A percentile compares a stretch with the other conserved stretches of the same genome.
Evolutionary conservation across 2,329 filamentous ascomycete genomes (phyloP).

Genomic region (Aspergillus novofumigatus): DNA sequence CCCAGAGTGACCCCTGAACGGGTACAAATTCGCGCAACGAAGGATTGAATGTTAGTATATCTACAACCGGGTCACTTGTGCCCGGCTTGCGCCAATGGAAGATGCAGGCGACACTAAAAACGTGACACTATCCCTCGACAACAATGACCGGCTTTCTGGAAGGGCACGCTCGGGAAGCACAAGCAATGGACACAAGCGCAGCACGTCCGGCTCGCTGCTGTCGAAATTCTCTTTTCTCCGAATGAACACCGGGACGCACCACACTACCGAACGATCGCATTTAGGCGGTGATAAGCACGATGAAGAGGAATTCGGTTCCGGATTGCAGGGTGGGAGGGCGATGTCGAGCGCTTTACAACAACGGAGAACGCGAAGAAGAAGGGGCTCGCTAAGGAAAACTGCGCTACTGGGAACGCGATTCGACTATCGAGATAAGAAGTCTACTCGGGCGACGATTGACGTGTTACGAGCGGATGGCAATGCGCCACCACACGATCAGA

Average conservation of each 20-base stretch:
- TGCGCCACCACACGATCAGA: constrained; percentile 6
- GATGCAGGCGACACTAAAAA: constrained; percentile 26
- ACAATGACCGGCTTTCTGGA: constrained; percentile 20
- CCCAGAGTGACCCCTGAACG: constrained; percentile 1
- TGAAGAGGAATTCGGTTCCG: constrained; percentile 25
- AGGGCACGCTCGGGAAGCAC: constrained; percentile 31
- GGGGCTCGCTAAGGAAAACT: constrained; percentile 82
- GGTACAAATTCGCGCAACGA: constrained; percentile 5
- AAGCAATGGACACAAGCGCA: constrained; percentile 47
- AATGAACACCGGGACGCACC: constrained; percentile 37
- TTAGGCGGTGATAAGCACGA: constrained; percentile 21
- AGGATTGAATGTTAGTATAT: constrained; percentile 18
- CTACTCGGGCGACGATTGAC: constrained; percentile 10
- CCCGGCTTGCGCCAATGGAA: constrained; percentile 32
- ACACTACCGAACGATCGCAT: constrained; percentile 27
- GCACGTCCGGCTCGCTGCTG: constrained; percentile 61
- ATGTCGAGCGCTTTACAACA: constrained; percentile 48
- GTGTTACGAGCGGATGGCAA: constrained; percentile 14
- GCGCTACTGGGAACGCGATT: constrained; percentile 65
- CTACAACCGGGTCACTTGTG: constrained; percentile 17
- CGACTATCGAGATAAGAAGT: constrained; percentile 32
- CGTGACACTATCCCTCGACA: constrained; percentile 23
- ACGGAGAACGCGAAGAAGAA: constrained; percentile 62
- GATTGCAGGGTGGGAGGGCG: constrained; percentile 45
- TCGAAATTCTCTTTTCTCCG: constrained; percentile 68